Base-by-base conservation (phyloP, 176 grass and related monocot genomes). In the Cenchrus fungigraminus region DNA sequence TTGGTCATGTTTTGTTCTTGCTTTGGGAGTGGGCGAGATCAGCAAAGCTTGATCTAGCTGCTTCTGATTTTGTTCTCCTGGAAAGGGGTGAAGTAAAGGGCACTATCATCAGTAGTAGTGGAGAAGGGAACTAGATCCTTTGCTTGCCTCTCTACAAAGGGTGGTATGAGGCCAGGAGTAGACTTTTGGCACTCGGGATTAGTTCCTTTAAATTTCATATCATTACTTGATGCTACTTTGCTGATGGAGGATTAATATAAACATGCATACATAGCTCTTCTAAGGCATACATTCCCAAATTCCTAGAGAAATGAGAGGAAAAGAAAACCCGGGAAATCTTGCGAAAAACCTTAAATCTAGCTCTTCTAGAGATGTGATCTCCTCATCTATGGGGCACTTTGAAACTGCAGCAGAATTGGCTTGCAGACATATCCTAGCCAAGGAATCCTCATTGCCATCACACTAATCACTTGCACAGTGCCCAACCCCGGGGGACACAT, bases 81-180 rank as follows among this genome's bases (percentile, higher is more conserved):
- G 20, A 22, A 25, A 46, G 53, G 9, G 64, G 22, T 9, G 37
- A 16, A 66, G 17, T 32, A 84, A 80, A 80, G 59, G 10, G 12
- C 31, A 46, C 15, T 17, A 22, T 17, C 44, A 46, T 17, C 44
- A 46, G 20, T 44, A 80, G 53, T 79, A 46, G 6, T 43, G 83
- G 68, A 79, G 17, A 44, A 80, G 76, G 68, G 82, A 83, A 55
- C 55, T 22, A n/a, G 66, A 73, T 88, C 13, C 86, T 62, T 84
- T 79, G 77, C 77, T 84, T 79, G 77, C 77, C 78, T 15, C 20
- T 14, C 60, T 65, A 60, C 43, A 45, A 62, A 52, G 87, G 79
- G 43, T 79, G 10, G 72, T 51, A 44, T 28, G 43, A 49, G 53
- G 29, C 19, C 43, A 68, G 19, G 15, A 51, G 29, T 19, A 61